Evolutionary conservation across 225 moss, liverwort and hornwort genomes (phyloP).

Genomic region (Polytrichum commune): DNA sequence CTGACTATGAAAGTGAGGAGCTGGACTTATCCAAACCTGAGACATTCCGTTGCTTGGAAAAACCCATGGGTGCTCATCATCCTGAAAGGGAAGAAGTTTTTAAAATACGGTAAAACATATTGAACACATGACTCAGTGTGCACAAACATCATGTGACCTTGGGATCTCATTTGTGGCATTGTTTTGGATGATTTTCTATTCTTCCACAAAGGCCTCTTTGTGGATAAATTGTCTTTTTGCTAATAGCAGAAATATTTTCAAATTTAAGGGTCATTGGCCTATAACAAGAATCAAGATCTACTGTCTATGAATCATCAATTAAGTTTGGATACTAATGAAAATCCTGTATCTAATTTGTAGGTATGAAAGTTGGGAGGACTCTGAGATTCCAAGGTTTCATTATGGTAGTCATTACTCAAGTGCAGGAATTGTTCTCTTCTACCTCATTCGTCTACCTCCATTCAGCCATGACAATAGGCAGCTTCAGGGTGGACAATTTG

Average conservation of each 20-base stretch:
- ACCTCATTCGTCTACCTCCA: conserved; percentile 89
- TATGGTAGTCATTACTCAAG: conserved; percentile 99
- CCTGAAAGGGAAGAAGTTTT: conserved; percentile 85
- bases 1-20: conserved; percentile 91
- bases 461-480: conserved; percentile 88
- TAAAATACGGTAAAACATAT: conserved; percentile 63
- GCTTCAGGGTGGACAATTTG: conserved; percentile 94
- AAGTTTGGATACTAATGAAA: background rate
- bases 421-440: conserved; percentile 98
- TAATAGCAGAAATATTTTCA: too few species aligned
- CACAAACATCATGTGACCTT: background rate
- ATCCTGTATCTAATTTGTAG: conserved; percentile 26
- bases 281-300: too few species aligned
- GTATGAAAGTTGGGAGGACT: conserved; percentile 97
- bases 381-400: conserved; percentile 97
- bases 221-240: too few species aligned
- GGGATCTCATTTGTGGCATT: too few species aligned
- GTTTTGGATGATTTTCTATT: too few species aligned
- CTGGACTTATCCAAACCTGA: conserved; percentile 74
- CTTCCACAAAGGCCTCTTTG: too few species aligned
- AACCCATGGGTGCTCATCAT: conserved; percentile 96
- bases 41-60: conserved; percentile 82
- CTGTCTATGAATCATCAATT: too few species aligned
- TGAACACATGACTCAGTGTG: background rate
- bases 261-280: too few species aligned